phyloP scores from a whole-genome alignment of 352 stramenopile species.

The Globisporangium mamillatum region DNA sequence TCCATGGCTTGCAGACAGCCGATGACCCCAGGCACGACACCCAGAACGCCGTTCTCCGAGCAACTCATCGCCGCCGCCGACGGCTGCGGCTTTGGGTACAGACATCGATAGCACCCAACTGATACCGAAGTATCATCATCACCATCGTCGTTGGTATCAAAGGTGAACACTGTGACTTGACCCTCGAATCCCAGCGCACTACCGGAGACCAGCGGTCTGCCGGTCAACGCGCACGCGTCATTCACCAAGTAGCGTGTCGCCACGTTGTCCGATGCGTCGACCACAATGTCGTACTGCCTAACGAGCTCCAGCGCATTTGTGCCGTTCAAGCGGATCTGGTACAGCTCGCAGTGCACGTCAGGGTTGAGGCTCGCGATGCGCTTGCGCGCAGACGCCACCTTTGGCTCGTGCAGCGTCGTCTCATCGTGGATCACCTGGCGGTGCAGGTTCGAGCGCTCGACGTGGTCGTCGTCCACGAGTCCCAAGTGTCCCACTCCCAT shows the following conservation, averaged over 20 bases:
- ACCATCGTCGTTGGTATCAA: slow-evolving; percentile 18
- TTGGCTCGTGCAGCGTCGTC: slow-evolving; percentile 73
- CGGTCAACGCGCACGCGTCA: slow-evolving; percentile 87
- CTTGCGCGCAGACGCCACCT: slow-evolving; percentile 85
- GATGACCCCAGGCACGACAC: slow-evolving; percentile 93
- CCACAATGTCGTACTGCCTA: slow-evolving; percentile 84
- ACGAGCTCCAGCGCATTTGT: slow-evolving; percentile 85
- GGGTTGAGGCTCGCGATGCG: slow-evolving; percentile 76
- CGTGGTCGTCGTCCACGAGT: slow-evolving; percentile 93
- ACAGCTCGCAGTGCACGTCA: slow-evolving; percentile 51
- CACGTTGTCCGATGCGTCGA: slow-evolving; percentile 97
- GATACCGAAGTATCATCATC: slow-evolving; percentile 24
- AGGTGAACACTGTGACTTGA: slow-evolving; percentile 96
- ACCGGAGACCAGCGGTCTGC: slow-evolving; percentile 91
- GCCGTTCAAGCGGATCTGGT: slow-evolving; percentile 52
- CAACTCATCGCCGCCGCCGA: slow-evolving; percentile 73
- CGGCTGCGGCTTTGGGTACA: slow-evolving; percentile 89
- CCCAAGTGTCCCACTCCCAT: slow-evolving; percentile 93
- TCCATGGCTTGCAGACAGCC: slow-evolving; percentile 94
- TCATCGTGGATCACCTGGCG: slow-evolving; percentile 94
- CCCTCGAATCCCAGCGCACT: slow-evolving; percentile 95
- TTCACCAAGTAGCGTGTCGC: slow-evolving; percentile 95
- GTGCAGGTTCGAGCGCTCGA: slow-evolving; percentile 97
- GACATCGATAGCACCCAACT: slow-evolving; percentile 93
- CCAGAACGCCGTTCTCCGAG: slow-evolving; percentile 95